Conservation (phyloP, 2,329 filamentous ascomycete genomes). For the Fusarium papillatum region DNA sequence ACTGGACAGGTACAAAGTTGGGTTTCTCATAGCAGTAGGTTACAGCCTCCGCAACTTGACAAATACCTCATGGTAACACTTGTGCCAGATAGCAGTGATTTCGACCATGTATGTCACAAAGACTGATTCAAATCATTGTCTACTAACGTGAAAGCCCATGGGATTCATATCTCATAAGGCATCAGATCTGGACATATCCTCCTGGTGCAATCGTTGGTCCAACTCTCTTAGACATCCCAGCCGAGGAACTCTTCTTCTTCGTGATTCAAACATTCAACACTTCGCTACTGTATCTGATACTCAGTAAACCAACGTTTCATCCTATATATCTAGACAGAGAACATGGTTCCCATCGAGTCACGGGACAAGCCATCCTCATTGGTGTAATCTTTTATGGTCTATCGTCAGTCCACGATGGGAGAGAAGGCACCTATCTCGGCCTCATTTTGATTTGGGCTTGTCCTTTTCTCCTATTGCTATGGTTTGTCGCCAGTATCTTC, state of each 20-base stretch:
- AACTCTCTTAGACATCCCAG: slow-evolving; percentile 74
- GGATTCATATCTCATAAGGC: slow-evolving; percentile 81
- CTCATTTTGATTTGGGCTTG: slow-evolving; percentile 78
- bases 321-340: slow-evolving; percentile 55
- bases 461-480: slow-evolving; percentile 70
- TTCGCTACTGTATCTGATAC: slow-evolving; percentile 74
- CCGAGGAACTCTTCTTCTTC: slow-evolving; percentile 84
- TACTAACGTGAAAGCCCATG: slow-evolving; percentile 63
- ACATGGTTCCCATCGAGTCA: slow-evolving; percentile 46
- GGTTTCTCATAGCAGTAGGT: slow-evolving; percentile 34
- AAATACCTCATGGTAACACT: not conserved
- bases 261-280: slow-evolving; percentile 83
- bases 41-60: rapidly evolving
- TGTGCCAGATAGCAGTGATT: slow-evolving; percentile 62
- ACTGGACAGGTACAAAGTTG: slow-evolving; percentile 33
- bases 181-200: slow-evolving; percentile 80
- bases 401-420: slow-evolving; percentile 58
- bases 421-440: slow-evolving; percentile 74
- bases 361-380: slow-evolving; percentile 65
- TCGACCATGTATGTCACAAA: slow-evolving; percentile 65
- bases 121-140: rapidly evolving
- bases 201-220: slow-evolving; percentile 73
- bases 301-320: slow-evolving; percentile 74
- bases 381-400: slow-evolving; percentile 59
- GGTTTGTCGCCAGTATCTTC: too few species aligned